These are phyloP conservation scores for Annulohypoxylon nitens DNA, from an alignment of 495 filamentous ascomycete genomes.

Conservation along the genomic window DNA sequence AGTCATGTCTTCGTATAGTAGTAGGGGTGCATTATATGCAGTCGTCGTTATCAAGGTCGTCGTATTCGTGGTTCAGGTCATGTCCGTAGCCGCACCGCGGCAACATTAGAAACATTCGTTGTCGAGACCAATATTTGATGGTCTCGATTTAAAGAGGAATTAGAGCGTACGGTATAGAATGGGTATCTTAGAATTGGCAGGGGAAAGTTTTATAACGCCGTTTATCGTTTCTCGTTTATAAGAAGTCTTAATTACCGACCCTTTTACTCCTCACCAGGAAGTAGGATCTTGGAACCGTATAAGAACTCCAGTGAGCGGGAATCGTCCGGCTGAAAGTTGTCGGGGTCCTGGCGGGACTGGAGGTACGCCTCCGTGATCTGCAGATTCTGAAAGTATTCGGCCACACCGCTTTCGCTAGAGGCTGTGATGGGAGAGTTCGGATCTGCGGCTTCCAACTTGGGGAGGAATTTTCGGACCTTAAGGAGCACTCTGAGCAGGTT, in stretches of 20 bases:
- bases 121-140: too few relatives aligned
- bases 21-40: background rate
- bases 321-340: slow-evolving; percentile 72
- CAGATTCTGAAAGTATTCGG: slow-evolving; percentile 72
- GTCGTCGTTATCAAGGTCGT: slow-evolving; percentile 5
- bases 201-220: too few relatives aligned
- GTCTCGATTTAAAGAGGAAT: too few relatives aligned
- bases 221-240: slow-evolving; percentile 1
- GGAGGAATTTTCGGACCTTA: slow-evolving; percentile 77
- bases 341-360: slow-evolving; percentile 56
- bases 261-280: slow-evolving; percentile 37
- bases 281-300: slow-evolving; percentile 73
- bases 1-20: slow-evolving; percentile 4
- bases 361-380: slow-evolving; percentile 63
- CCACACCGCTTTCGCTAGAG: slow-evolving; percentile 65
- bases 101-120: too few relatives aligned
- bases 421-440: slow-evolving; percentile 68
- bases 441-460: slow-evolving; percentile 66
- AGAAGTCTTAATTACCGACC: background rate
- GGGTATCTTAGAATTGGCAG: too few relatives aligned
- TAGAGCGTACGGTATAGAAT: too few relatives aligned
- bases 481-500: slow-evolving; percentile 81
- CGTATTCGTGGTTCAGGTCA: slow-evolving; percentile 20
- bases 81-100: too few relatives aligned
- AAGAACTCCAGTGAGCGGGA: slow-evolving; percentile 76